Evolutionary conservation across 2,329 filamentous ascomycete genomes (phyloP), one percentile per base, ranked within the genome.

Genomic region (Decorospora gaudefroyi): DNA sequence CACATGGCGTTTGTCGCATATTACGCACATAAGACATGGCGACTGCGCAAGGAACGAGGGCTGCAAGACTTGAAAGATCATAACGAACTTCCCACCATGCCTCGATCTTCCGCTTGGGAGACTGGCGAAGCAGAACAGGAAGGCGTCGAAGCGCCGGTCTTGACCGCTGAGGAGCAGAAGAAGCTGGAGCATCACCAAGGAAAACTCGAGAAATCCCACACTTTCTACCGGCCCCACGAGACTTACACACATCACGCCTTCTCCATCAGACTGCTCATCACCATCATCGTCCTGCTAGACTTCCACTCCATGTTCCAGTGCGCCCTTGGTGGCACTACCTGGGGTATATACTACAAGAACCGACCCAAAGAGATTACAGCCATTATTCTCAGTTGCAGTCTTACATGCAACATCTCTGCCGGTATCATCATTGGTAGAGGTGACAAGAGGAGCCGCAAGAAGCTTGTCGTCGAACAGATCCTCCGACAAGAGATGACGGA

Each of bases 181-280:
- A 81, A 78, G 31, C 77, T 95, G 8, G 77, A 84, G 32, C 83
- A 93, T 64, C 89, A 95, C 61, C 87, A 91, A 61, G 78, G 76
- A 57, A 92, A 91, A 61, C 85, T 93, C 55, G 78, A 86, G 51
- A 88, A 86, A 55, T 90, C 86, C 0, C 89, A 95, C 66, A 90
- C 87, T 4, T 95, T 92, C 70, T 95, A 93, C 76, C 90, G 90
- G 57, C 88, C 89, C 0, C 86, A 93, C 68, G 89, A 95, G 68
- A 95, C 89, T 0, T 77, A 81, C n/a, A 95, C 89, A 0, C 89
- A 95, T 65, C 77, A 82, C 62, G 86, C 89, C 0, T 95, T 95
- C 51, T 88, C 89, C 0, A 74, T 91, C 1, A 78, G 79, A 21
- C 76, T 90, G 3, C 82, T 93, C 27, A 80, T 93, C 28, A 82